These are phyloP conservation scores for Trichoderma lentiforme DNA, from an alignment of 2,329 filamentous ascomycete genomes.

Conservation along the genomic window DNA sequence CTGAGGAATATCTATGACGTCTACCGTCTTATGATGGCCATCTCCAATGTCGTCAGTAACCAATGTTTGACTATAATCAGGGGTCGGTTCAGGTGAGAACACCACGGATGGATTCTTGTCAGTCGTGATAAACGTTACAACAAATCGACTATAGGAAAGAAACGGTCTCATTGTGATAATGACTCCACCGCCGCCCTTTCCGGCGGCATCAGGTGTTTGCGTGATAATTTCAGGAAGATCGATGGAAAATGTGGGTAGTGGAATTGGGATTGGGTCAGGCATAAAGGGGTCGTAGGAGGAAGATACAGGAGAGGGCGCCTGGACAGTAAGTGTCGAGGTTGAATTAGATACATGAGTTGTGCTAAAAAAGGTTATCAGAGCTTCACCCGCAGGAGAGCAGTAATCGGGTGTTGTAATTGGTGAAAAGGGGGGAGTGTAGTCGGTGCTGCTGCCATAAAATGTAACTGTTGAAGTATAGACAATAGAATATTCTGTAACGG, in stretches of 20 bases:
- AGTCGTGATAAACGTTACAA: slow-evolving; percentile 48
- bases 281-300: not conserved
- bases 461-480: slow-evolving; percentile 50
- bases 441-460: slow-evolving; percentile 42
- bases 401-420: slow-evolving; percentile 39
- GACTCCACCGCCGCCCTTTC: not conserved
- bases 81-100: slow-evolving; percentile 36
- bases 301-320: not conserved
- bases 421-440: slow-evolving; percentile 47
- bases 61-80: slow-evolving; percentile 36
- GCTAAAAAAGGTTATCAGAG: not conserved
- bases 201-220: not conserved
- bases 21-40: slow-evolving; percentile 22
- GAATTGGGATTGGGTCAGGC: not conserved
- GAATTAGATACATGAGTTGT: slow-evolving; percentile 14
- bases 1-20: not conserved
- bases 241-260: not conserved
- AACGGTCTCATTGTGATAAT: slow-evolving; percentile 10
- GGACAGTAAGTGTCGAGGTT: not conserved
- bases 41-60: not conserved
- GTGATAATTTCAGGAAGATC: not conserved
- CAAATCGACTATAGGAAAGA: slow-evolving; percentile 19
- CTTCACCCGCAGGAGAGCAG: slow-evolving; percentile 29
- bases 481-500: slow-evolving; percentile 41
- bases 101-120: slow-evolving; percentile 55